phyloP scores from a whole-genome alignment of 1,284 basidiomycete species.

The Cystobasidium slooffiae region DNA sequence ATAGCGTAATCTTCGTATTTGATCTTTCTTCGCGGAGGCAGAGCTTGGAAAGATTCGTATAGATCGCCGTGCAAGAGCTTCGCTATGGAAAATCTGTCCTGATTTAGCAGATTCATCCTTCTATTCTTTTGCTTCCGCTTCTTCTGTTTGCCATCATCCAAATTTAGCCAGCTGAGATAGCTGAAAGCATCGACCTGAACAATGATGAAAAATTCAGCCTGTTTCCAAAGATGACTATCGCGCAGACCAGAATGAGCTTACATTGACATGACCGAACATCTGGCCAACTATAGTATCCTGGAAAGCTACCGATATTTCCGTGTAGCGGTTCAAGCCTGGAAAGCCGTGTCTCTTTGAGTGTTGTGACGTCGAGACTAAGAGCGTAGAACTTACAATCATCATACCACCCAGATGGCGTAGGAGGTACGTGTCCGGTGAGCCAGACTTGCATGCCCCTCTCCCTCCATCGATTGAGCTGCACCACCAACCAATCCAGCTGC shows the following conservation, averaged over 20 bases:
- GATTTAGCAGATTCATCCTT: conserved; percentile 4
- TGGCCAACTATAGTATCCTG: conserved; percentile 91
- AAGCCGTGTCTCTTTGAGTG: background rate
- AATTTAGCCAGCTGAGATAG: conserved; percentile 1
- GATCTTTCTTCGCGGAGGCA: conserved; percentile 37
- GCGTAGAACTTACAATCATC: conserved; percentile 40
- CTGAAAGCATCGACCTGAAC: conserved; percentile 35
- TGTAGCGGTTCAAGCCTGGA: conserved; percentile 70
- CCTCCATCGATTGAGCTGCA: conserved; percentile 75
- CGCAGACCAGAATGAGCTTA: conserved; percentile 44
- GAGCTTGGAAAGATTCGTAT: conserved; percentile 31
- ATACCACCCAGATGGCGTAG: conserved; percentile 71
- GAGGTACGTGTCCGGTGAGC: conserved; percentile 72
- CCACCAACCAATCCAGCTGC: conserved; percentile 87
- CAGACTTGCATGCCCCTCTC: conserved; percentile 76
- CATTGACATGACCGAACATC: conserved; percentile 73
- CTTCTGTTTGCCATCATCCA: conserved; percentile 13
- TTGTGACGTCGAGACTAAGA: background rate
- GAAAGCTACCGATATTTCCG: conserved; percentile 77
- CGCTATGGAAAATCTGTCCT: conserved; percentile 11
- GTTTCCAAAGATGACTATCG: conserved; percentile 56
- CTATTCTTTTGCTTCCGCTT: background rate
- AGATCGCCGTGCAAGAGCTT: conserved; percentile 43
- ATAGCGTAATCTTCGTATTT: conserved; percentile 54
- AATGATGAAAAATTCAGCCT: conserved; percentile 54